Conservation (phyloP, 2,329 filamentous ascomycete species). For the Aspergillus aculeatinus region DNA sequence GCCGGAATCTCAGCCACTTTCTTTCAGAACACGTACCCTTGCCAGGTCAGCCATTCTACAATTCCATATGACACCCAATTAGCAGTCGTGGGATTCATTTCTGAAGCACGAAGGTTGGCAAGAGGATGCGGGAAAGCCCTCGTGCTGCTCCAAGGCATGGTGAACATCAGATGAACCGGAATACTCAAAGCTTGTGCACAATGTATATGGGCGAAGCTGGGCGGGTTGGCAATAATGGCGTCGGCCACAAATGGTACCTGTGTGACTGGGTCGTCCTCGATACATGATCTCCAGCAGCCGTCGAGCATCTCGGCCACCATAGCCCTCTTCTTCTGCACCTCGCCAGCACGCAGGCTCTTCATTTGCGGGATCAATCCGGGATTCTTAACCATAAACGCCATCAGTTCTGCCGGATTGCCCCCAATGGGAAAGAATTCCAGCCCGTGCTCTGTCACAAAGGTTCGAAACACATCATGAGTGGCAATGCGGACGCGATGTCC, state of each 20-base stretch:
- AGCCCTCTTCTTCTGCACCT: constrained; percentile 30
- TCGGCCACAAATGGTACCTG: constrained; percentile 53
- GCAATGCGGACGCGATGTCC: constrained; percentile 58
- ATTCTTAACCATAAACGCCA: constrained; percentile 55
- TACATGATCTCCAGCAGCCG: constrained; percentile 43
- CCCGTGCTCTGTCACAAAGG: constrained; percentile 54
- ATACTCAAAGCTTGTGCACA: constrained; percentile 52
- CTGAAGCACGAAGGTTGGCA: constrained; percentile 45
- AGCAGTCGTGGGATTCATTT: constrained; percentile 33
- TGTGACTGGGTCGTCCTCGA: constrained; percentile 31
- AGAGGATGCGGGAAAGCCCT: constrained; percentile 51
- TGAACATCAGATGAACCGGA: constrained; percentile 55
- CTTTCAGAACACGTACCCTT: constrained; percentile 37
- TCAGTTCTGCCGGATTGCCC: constrained; percentile 54
- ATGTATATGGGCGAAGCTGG: constrained; percentile 54
- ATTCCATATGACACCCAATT: constrained; percentile 51
- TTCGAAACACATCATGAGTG: constrained; percentile 55
- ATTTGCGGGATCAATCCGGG: constrained; percentile 45
- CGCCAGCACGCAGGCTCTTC: constrained; percentile 37
- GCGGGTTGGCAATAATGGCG: constrained; percentile 56
- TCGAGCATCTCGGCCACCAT: constrained; percentile 41
- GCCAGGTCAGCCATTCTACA: constrained; percentile 53
- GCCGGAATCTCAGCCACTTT: not conserved
- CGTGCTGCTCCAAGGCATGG: constrained; percentile 53
- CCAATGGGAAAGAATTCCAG: constrained; percentile 60